A percentile compares a stretch with the other conserved stretches of the same genome.
Conservation (phyloP, 2,329 filamentous ascomycete genomes). For the Penicillium sp. region DNA sequence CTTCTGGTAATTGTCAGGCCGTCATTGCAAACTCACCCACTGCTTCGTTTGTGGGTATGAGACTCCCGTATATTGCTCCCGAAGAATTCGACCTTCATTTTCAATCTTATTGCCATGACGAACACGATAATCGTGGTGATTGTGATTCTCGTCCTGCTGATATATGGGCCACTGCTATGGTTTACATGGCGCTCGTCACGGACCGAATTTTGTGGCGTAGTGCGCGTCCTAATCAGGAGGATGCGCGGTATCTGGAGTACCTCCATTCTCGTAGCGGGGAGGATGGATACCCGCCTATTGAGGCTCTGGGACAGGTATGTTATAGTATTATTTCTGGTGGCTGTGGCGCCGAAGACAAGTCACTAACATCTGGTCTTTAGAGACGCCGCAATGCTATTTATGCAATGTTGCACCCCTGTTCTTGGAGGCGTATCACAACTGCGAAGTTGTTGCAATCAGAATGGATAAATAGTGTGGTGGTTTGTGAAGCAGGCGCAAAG, state of each 20-base stretch:
- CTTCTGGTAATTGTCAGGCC: not conserved
- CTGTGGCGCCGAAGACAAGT: not conserved
- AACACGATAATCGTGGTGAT: not conserved
- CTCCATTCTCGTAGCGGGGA: slow-evolving; percentile 12
- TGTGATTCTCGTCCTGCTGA: slow-evolving; percentile 20
- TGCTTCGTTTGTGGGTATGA: slow-evolving; percentile 15
- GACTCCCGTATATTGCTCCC: slow-evolving; percentile 17
- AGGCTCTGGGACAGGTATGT: slow-evolving; percentile 24
- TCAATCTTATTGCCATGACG: not conserved
- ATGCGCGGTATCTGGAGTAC: slow-evolving; percentile 26
- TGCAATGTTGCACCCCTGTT: slow-evolving; percentile 29
- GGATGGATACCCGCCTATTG: slow-evolving; percentile 28
- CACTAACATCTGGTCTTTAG: slow-evolving; percentile 4
- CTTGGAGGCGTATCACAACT: slow-evolving; percentile 23
- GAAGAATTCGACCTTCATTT: slow-evolving; percentile 12
- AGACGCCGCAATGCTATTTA: slow-evolving; percentile 29
- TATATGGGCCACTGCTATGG: slow-evolving; percentile 31
- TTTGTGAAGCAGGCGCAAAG: slow-evolving; percentile 24
- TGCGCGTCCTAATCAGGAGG: slow-evolving; percentile 22
- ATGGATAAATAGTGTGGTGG: slow-evolving; percentile 24
- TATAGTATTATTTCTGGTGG: not conserved
- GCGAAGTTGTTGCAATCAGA: slow-evolving; percentile 23
- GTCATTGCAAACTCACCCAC: not conserved
- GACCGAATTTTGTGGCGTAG: slow-evolving; percentile 27
- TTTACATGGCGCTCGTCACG: slow-evolving; percentile 28